phyloP scores from a whole-genome alignment of 2,329 filamentous ascomycete genomes.

The Alternaria infectoria region DNA sequence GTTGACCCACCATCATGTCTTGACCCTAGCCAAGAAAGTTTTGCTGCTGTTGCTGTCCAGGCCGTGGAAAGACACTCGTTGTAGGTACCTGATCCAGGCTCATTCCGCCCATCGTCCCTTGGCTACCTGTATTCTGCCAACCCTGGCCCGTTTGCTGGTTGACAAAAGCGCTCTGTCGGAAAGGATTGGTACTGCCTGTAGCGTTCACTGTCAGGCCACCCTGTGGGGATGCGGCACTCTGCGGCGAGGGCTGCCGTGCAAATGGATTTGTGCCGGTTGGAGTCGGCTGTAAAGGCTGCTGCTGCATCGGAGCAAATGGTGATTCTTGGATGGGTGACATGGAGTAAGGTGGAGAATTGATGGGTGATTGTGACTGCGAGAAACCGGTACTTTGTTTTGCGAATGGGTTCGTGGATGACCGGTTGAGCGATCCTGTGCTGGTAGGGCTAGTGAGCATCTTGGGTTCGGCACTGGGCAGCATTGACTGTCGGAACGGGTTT shows the following conservation, averaged over 20 bases:
- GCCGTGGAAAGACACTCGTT: slow-evolving; percentile 83
- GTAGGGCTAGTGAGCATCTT: slow-evolving; percentile 43
- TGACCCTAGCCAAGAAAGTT: slow-evolving; percentile 36
- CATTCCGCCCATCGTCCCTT: slow-evolving; percentile 76
- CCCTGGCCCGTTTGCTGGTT: slow-evolving; percentile 87
- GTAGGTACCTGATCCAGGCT: slow-evolving; percentile 80
- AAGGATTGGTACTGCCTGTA: slow-evolving; percentile 92
- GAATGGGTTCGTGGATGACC: slow-evolving; percentile 86
- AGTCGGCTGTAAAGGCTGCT: slow-evolving; percentile 57
- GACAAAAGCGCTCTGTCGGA: slow-evolving; percentile 87
- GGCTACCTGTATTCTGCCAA: slow-evolving; percentile 78
- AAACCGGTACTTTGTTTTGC: slow-evolving; percentile 64
- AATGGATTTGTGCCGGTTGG: slow-evolving; percentile 77
- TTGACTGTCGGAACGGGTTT: slow-evolving; percentile 94
- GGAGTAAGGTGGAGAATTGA: slow-evolving; percentile 35
- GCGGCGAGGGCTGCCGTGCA: slow-evolving; percentile 60
- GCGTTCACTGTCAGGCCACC: slow-evolving; percentile 68
- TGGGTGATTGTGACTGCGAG: slow-evolving; percentile 35
- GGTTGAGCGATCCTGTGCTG: slow-evolving; percentile 51
- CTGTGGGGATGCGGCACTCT: slow-evolving; percentile 35
- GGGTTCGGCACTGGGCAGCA: slow-evolving; percentile 61
- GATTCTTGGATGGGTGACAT: slow-evolving; percentile 37
- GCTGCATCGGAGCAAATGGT: slow-evolving; percentile 46
- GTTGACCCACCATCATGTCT: neutral
- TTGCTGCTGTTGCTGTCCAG: slow-evolving; percentile 56